Base-by-base conservation (phyloP, 495 filamentous ascomycete species). In the Aspergillus carlsbadensis region DNA sequence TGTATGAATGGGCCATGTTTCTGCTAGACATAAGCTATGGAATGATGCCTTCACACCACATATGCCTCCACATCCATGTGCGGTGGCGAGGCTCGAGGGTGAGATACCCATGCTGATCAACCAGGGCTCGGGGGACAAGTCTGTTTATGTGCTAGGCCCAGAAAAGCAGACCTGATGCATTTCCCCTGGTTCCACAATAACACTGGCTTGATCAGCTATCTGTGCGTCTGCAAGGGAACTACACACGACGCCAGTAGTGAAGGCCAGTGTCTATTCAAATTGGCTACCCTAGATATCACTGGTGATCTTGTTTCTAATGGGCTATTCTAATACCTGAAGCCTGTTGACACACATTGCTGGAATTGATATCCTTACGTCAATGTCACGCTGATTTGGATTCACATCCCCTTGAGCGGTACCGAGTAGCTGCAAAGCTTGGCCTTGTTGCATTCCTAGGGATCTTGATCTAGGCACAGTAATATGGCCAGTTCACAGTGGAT, bases 251-350 rank as follows among this genome's bases (percentile, higher is more conserved):
- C 2, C 4, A 7, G 13, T 5, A n/a, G n/a, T 51, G 10, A 35
- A 51, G 21, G 10, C 40, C 34, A 22, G 34, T 6, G 33, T 39
- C 20, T 33, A n/a, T 43, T 42, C 36, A 40, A 52, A 22, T 40
- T 10, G 18, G 22, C 36, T 1, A 52, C 50, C 22, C 43, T 52
- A 5, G 47, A 50, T 22, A 50, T 50, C 47, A 37, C 39, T 8
- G 34, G 31, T 8, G 47, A 50, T 18, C 24, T 41, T 6, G 26
- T 34, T 1, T 52, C 43, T 10, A 39, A 39, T 2, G 50, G 43
- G 21, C n/a, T 24, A 15, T 29, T 41, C 10, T 22, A 31, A 5
- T 29, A 13, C 10, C 49, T 41, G 13, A 26, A 46, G 5, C 6
- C 5, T 5, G 5, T 31, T 1, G 43, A 46, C 11, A 31, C 21